phyloP scores from a whole-genome alignment of 768 basidiomycete genomes.

The Infundibulicybe gibba region DNA sequence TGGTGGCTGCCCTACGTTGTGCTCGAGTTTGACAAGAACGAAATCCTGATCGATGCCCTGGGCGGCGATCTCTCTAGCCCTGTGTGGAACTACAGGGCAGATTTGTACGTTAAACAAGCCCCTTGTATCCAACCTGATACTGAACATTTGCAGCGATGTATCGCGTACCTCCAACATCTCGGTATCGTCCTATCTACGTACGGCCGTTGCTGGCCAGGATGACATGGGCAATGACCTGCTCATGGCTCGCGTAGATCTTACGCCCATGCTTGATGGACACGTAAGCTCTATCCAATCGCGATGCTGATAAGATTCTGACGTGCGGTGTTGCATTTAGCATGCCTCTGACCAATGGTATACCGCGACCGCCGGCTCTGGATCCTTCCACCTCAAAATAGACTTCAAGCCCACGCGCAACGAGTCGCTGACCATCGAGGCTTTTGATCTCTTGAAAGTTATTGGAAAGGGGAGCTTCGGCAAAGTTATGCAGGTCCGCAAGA shows the following conservation, averaged over 20 bases:
- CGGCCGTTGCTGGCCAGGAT: slow-evolving; percentile 71
- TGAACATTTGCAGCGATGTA: slow-evolving; percentile 66
- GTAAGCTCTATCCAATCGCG: slow-evolving; percentile 31
- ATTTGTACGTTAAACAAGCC: slow-evolving; percentile 67
- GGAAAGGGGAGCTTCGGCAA: slow-evolving; percentile 98
- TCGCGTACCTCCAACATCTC: slow-evolving; percentile 91
- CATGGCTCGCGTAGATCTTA: slow-evolving; percentile 89
- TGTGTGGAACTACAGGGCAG: slow-evolving; percentile 93
- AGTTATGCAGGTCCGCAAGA: slow-evolving; percentile 99
- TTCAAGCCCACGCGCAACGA: slow-evolving; percentile 87
- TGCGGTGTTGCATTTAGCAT: slow-evolving; percentile 38
- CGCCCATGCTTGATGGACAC: slow-evolving; percentile 76
- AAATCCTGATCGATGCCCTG: slow-evolving; percentile 92
- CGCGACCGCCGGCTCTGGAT: slow-evolving; percentile 80
- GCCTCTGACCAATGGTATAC: slow-evolving; percentile 90
- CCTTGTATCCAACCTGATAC: background rate
- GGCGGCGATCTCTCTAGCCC: slow-evolving; percentile 90
- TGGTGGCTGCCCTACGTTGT: slow-evolving; percentile 99
- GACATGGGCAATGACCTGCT: slow-evolving; percentile 98
- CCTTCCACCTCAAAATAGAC: slow-evolving; percentile 94
- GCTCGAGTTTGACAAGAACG: slow-evolving; percentile 97
- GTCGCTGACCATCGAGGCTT: slow-evolving; percentile 90
- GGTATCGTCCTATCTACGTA: slow-evolving; percentile 88
- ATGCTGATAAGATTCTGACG: no score
- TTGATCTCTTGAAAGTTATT: slow-evolving; percentile 96